These are phyloP conservation scores for Luffa aegyptiaca DNA, from an alignment of 306 rosid genomes.

Conservation along the genomic window DNA sequence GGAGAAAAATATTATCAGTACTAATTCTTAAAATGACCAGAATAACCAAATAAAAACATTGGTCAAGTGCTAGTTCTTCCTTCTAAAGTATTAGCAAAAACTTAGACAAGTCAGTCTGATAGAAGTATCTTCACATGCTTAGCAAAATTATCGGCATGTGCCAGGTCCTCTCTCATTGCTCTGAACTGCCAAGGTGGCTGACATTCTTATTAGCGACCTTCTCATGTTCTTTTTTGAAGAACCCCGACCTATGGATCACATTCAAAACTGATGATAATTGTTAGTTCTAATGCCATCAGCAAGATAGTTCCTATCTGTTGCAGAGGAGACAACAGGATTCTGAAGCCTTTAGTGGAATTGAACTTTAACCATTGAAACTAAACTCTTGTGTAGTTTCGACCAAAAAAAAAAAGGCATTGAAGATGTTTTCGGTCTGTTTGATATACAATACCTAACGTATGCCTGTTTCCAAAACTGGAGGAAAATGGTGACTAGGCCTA, in stretches of 20 bases:
- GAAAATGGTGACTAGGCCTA: background rate
- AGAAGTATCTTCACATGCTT: background rate
- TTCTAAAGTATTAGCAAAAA: too few species aligned
- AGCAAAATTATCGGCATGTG: background rate
- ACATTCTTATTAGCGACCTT: background rate
- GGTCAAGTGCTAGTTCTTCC: too few species aligned
- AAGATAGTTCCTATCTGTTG: background rate
- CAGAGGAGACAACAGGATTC: background rate
- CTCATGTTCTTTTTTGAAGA: background rate
- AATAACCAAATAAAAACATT: too few species aligned
- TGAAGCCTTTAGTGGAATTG: background rate
- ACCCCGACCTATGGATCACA: background rate
- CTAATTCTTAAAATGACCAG: too few species aligned
- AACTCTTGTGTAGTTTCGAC: background rate
- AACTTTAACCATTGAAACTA: background rate
- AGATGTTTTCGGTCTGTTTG: background rate
- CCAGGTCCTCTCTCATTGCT: background rate
- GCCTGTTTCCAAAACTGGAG: background rate
- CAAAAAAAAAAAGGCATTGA: background rate
- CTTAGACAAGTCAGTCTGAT: too few species aligned
- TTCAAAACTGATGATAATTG: background rate
- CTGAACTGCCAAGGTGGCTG: background rate
- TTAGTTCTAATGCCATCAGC: background rate
- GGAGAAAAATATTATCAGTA: too few species aligned
- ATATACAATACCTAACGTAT: background rate